These are phyloP conservation scores for Macrocystidia cucumis DNA, from an alignment of 1,284 basidiomycete species.

Conservation along the genomic window DNA sequence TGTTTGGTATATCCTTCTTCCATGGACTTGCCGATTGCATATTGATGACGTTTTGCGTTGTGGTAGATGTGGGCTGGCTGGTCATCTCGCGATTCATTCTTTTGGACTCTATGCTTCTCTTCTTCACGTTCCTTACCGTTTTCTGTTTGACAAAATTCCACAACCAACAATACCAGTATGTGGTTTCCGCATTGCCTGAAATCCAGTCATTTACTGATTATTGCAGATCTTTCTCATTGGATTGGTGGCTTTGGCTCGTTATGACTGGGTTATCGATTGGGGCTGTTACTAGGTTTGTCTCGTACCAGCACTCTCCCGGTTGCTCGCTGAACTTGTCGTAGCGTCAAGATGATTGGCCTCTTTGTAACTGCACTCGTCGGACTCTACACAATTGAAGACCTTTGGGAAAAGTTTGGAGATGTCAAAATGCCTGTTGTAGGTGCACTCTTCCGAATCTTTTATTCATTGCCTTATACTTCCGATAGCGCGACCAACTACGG, in stretches of 20 bases:
- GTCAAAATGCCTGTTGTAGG: constrained; percentile 84
- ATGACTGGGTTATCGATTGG: constrained; percentile 93
- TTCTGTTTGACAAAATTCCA: constrained; percentile 96
- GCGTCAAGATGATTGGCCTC: constrained; percentile 95
- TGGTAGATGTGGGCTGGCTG: constrained; percentile 96
- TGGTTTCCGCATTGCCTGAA: constrained; percentile 10
- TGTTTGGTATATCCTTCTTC: constrained; percentile 56
- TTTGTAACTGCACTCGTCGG: constrained; percentile 95
- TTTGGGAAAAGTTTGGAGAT: constrained; percentile 99
- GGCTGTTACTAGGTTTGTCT: constrained; percentile 76
- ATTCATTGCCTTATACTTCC: constrained; percentile 8
- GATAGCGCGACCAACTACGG: constrained; percentile 71
- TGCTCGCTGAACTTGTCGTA: constrained; percentile 19
- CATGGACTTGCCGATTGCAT: neutral
- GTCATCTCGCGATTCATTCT: constrained; percentile 97
- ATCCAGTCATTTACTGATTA: constrained; percentile 2
- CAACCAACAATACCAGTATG: constrained; percentile 87
- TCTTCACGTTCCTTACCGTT: constrained; percentile 96
- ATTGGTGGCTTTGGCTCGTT: constrained; percentile 96
- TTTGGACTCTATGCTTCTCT: constrained; percentile 95
- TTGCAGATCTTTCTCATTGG: constrained; percentile 77
- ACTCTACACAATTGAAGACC: constrained; percentile 93
- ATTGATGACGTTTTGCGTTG: too few relatives aligned
- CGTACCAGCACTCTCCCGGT: neutral
- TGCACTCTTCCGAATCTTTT: constrained; percentile 11